Base-by-base conservation (phyloP, 148 eudicot genomes). In the Rhododendron ferrugineum region DNA sequence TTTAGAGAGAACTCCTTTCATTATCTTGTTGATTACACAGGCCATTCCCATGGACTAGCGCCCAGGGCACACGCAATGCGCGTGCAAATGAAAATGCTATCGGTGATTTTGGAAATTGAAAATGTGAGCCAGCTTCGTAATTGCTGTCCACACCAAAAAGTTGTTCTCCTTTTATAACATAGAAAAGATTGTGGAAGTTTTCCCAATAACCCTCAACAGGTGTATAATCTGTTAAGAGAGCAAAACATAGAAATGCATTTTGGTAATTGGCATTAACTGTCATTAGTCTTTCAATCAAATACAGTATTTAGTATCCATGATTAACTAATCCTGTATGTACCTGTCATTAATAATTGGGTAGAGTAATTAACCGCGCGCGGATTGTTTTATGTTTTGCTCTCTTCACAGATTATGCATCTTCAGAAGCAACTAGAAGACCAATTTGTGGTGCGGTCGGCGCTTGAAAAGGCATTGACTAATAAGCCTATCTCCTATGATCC, bases 381-480 rank as follows among this genome's bases (percentile, higher is more conserved):
- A 47, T 70, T 70, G 22, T 58, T 42, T 76, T 28, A 23, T 56
- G 23, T 81, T 26, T 54, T 75, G 28, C 28, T 44, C 36, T 26
- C 22, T 47, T 77, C 82, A 73, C 82, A 91, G 93, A 87, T 90
- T 86, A 64, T 83, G 60, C 89, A 90, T 78, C 92, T 91, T 49
- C 90, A 89, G 87, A 90, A 89, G 84, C 90, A 91, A 82, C 91
- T 91, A 2, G 89, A 91, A 32, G 87, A 87, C 83, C 93, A 89
- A 81, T 83, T 82, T 73, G 54, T 81, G 34, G 82, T 81, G 22
- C 78, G 90, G 1, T 82, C 82, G 32, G 86, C 85, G 2, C 87
- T 89, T 56, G 91, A 90, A 81, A 88, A 64, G 75, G 91, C 89
- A 85, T 37, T 82, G 76, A 70, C 80, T 66, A 80, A 81, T 60